A percentile compares a stretch with the other conserved stretches of the same genome.
Conservation (phyloP, 208 protist genomes). For the Leishmania arabica region DNA sequence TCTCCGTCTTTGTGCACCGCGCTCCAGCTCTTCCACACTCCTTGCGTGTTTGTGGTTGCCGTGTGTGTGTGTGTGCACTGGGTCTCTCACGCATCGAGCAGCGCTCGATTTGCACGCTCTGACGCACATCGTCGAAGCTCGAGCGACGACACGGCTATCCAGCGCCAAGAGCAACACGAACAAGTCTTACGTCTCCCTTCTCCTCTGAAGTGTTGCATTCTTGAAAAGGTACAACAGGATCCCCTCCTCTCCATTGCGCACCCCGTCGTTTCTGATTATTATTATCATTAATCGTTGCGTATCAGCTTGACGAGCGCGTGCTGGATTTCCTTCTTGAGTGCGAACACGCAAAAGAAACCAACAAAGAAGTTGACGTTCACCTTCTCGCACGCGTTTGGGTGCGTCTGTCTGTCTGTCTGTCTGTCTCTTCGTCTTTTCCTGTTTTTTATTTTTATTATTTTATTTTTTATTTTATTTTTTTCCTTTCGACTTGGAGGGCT, state of each 20-base stretch:
- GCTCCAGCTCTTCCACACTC: background rate
- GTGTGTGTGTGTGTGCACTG: background rate
- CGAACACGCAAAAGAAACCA: background rate
- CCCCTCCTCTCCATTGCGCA: background rate
- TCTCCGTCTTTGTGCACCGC: background rate
- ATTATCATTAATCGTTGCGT: background rate
- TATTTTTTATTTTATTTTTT: too few relatives aligned
- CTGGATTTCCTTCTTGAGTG: background rate
- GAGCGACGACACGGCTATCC: background rate
- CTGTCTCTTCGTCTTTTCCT: background rate
- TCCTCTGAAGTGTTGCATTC: background rate
- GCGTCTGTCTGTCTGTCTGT: too few relatives aligned
- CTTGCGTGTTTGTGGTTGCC: background rate
- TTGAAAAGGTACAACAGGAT: background rate
- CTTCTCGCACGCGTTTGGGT: background rate
- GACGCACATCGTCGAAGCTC: background rate
- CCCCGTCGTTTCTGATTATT: background rate
- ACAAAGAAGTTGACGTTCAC: background rate
- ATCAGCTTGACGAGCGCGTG: background rate
- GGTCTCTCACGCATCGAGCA: background rate
- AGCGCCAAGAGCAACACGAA: background rate
- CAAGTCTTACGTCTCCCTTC: background rate
- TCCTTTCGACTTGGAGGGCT: background rate
- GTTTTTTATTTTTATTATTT: background rate
- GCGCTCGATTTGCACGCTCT: background rate